phyloP scores from a whole-genome alignment of 768 basidiomycete genomes.

The Kondoa malvinella region DNA sequence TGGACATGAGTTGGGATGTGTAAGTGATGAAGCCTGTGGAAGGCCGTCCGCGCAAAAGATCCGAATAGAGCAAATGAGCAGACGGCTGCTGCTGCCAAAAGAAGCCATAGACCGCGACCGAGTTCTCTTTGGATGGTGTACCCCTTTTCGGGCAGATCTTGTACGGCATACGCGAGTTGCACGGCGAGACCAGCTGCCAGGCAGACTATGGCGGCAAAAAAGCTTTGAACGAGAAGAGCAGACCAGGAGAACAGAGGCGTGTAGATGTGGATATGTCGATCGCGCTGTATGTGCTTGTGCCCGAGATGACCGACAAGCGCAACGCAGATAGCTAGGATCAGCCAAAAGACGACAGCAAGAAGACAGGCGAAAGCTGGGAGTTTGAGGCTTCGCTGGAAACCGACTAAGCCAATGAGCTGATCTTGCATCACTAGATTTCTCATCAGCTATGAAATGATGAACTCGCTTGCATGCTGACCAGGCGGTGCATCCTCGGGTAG shows the following conservation, averaged over 20 bases:
- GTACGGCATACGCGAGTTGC: neutral
- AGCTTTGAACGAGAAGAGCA: neutral
- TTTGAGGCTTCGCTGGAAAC: neutral
- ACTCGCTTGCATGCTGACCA: no score
- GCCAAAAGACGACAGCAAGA: neutral
- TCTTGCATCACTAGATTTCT: no score
- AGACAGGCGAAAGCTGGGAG: neutral
- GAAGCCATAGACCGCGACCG: neutral
- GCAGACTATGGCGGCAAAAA: neutral
- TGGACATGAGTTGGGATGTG: neutral
- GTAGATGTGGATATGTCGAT: neutral
- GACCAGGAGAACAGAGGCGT: neutral
- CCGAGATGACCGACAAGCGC: neutral
- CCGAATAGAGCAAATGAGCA: neutral
- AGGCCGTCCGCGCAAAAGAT: neutral
- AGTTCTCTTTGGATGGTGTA: neutral
- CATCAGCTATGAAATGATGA: no score
- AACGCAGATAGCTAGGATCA: neutral
- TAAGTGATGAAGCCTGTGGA: neutral
- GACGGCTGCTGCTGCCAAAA: neutral
- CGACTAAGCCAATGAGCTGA: no score
- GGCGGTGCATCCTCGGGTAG: no score
- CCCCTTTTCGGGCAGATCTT: neutral
- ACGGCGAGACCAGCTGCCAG: neutral
- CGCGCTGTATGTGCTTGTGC: neutral